Evolutionary conservation across 371 early-diverging fungal genomes (phyloP), one percentile per base, ranked within the genome.

Genomic region (Lichtheimia hyalospora): DNA sequence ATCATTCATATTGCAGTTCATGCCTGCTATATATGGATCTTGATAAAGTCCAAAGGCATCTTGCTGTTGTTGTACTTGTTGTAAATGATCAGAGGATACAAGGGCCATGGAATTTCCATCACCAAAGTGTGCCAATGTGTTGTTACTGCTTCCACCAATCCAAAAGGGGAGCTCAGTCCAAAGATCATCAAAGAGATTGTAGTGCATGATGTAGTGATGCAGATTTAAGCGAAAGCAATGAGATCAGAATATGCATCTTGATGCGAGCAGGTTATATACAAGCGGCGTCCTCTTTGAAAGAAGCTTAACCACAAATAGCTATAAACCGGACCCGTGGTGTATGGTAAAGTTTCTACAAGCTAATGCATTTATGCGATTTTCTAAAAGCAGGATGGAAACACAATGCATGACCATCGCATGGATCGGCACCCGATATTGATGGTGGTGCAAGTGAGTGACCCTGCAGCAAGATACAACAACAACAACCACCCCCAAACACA

Each of bases 341-440:
- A 10, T 46, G 46, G 46, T 18, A 21, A 21, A 18, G 46, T 46
- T 46, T 18, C 46, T 21, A 18, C n/a, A 21, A n/a, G 46, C 46
- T n/a, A 46, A 46, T 46, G 46, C 46, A 46, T 21, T 18, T 46
- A 46, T 46, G 21, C 46, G 21, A 46, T 16, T 46, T 46, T 46
- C 21, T 46, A 46, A n/a, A 46, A 46, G 46, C n/a, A 46, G 46
- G 12, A n/a, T n/a, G 34, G 34, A 34, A 10, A 34, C 34, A 34
- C 34, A 46, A 46, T 21, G 21, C 21, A 46, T 46, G 46, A 46
- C 18, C 46, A 46, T 46, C 46, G 46, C 46, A 46, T 46, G 46
- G 46, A 46, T 46, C 46, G 46, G 18, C 46, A 46, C 21, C 21
- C 46, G 46, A 25, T 25, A 25, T 2, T 5, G 25, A 25, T 25